phyloP scores from a whole-genome alignment of 2,329 filamentous ascomycete genomes.

The Arachnopeziza araneosa region DNA sequence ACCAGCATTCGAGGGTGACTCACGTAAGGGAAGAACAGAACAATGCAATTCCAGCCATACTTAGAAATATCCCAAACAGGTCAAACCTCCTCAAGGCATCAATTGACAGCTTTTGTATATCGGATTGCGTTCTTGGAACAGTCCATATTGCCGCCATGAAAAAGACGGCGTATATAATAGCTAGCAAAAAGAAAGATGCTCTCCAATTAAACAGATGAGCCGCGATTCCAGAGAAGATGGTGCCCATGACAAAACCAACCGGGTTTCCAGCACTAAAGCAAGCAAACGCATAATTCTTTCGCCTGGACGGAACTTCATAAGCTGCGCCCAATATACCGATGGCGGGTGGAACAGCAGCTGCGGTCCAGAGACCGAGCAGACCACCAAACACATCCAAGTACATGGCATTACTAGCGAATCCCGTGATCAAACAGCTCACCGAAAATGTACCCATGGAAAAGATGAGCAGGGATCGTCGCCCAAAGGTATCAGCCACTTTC shows the following conservation, averaged over 20 bases:
- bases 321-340: slow-evolving; percentile 58
- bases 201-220: slow-evolving; percentile 58
- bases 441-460: slow-evolving; percentile 55
- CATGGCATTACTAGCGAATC: slow-evolving; percentile 53
- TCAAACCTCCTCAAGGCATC: slow-evolving; percentile 49
- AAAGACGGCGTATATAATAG: slow-evolving; percentile 59
- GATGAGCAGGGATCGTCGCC: slow-evolving; percentile 54
- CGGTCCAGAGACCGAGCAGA: slow-evolving; percentile 56
- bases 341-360: slow-evolving; percentile 57
- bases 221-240: slow-evolving; percentile 52
- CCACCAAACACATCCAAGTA: slow-evolving; percentile 58
- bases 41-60: slow-evolving; percentile 53
- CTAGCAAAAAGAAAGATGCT: slow-evolving; percentile 55
- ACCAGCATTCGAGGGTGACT: slow-evolving; percentile 42
- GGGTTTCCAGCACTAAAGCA: slow-evolving; percentile 46
- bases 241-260: slow-evolving; percentile 36
- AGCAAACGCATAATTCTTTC: slow-evolving; percentile 62
- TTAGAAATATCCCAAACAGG: slow-evolving; percentile 52
- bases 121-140: slow-evolving; percentile 46
- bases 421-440: slow-evolving; percentile 49
- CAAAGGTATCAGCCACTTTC: slow-evolving; percentile 59
- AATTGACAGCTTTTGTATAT: slow-evolving; percentile 37
- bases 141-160: slow-evolving; percentile 54
- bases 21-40: slow-evolving; percentile 20
- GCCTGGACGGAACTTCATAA: slow-evolving; percentile 51